Base-by-base conservation (phyloP, 352 stramenopile genomes). In the Achlya hypogyna region DNA sequence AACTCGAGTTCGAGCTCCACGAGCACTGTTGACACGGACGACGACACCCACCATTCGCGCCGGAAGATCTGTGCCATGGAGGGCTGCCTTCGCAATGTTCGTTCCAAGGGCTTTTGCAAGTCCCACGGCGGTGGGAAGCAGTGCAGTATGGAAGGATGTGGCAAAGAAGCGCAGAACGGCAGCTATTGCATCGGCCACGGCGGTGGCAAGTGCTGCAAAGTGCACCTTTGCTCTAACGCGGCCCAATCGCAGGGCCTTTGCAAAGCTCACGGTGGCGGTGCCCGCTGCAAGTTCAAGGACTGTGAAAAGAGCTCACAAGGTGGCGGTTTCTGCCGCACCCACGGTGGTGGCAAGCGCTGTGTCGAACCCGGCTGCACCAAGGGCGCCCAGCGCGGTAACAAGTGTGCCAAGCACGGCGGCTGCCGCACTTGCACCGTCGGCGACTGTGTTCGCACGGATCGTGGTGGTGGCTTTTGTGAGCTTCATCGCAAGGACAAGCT, bases 261-360 rank as follows among this genome's bases (percentile, higher is more conserved):
- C 74, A 84, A 84, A 56, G 49, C 69, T 1, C 77, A 84, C 35
- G 77, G 77, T 35, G 77, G 77, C 32, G 77, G 77, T 28, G 70
- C 75, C 42, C 73, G 75, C 16, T 84, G 77, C 75, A 82, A 77
- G 23, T 74, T 69, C 14, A 62, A 69, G 4, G 75, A 65, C 14
- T 86, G 78, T 42, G 34, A 52, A 27, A 79, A 79, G 32, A 76
- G 74, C 60, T 75, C 71, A 23, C 74, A 80, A 58, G 78, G 78
- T 62, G 71, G 73, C 1, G 74, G 77, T 0, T 65, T 84, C 40
- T 86, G 78, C 42, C 77, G 77, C 45, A 76, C 75, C 2, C 78
- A 86, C 49, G 78, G 78, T n/a, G 78, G 78, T 9, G 78, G 78
- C 40, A 80, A 83, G 58, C 65, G 76, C 5, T 87, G 78, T 69